A percentile compares a stretch with the other conserved stretches of the same genome.
Conservation (phyloP, 2,329 filamentous ascomycete genomes). For the Colletotrichum scovillei region DNA sequence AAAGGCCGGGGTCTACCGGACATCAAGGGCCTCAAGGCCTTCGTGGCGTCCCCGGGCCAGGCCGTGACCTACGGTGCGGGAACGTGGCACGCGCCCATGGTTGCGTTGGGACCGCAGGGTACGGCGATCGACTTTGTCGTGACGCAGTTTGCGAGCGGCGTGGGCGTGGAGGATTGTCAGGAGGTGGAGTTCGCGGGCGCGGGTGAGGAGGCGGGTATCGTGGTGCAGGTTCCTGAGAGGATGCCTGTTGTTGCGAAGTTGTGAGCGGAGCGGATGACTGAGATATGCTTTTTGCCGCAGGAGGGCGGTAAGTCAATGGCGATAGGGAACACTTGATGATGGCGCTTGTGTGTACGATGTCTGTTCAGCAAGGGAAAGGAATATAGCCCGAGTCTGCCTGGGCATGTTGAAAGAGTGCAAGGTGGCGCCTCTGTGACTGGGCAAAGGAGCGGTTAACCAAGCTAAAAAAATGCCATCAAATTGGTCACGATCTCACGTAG, state of each 20-base stretch:
- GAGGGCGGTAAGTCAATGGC: neutral
- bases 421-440: neutral
- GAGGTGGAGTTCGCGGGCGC: slow-evolving; percentile 65
- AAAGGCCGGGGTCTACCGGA: slow-evolving; percentile 76
- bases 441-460: neutral
- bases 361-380: neutral
- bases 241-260: slow-evolving; percentile 27
- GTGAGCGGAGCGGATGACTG: slow-evolving; percentile 1
- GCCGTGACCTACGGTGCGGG: slow-evolving; percentile 92
- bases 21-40: slow-evolving; percentile 76
- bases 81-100: slow-evolving; percentile 98
- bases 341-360: neutral
- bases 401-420: neutral
- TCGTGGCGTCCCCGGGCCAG: slow-evolving; percentile 80
- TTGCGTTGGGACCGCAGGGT: slow-evolving; percentile 73
- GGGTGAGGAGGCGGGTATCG: slow-evolving; percentile 53
- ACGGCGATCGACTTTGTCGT: slow-evolving; percentile 86
- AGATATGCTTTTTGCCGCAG: neutral
- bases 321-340: no score
- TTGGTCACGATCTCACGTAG: neutral
- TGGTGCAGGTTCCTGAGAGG: slow-evolving; percentile 46
- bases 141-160: slow-evolving; percentile 87
- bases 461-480: neutral
- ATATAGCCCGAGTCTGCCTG: neutral
- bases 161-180: slow-evolving; percentile 87